Base-by-base conservation (phyloP, 371 early-diverging fungal genomes). In the Mucor circinelloides region DNA sequence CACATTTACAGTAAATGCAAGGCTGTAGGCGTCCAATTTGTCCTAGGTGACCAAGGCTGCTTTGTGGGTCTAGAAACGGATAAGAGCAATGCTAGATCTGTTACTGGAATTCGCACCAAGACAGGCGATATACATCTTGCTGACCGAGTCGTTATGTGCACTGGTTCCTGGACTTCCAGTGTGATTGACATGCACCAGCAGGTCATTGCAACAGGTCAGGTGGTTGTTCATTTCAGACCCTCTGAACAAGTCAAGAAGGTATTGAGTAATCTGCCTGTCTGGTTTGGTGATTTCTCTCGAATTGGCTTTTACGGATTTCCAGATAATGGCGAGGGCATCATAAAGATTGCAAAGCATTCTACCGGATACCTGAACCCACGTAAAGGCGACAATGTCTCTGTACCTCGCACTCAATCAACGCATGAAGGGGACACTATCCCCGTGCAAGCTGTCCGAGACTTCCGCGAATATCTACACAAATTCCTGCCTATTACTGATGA, bases 281-380 rank as follows among this genome's bases (percentile, higher is more conserved):
- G 85, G 85, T 69, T 78, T 61, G 85, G 74, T 10, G 83, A 84
- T 60, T 72, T 88, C 23, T 74, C 81, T 8, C 44, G 76, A n/a
- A 78, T 78, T 2, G 86, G 84, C 32, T 79, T 68, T 61, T 88
- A 86, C 60, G 89, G 89, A 0, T 88, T 88, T 64, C 82, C 89
- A 6, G 48, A 66, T 19, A 85, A 80, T 46, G 30, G 42, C 15
- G 78, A 82, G 12, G 86, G 84, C 7, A 73, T 72, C 8, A 63
- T 88, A 36, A 88, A 88, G 61, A 60, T 87, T 9, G 87, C 82
- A 12, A 64, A 75, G 44, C 89, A 87, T 56, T 71, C 79, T 3
- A 64, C 71, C 31, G 87, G 86, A 5, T 88, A 81, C 38, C 40
- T 77, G 42, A 63, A 63, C 23, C 64, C 64, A 50, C 46, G 66